These are phyloP conservation scores for Pisolithus albus DNA, from an alignment of 768 basidiomycete species.

Conservation along the genomic window DNA sequence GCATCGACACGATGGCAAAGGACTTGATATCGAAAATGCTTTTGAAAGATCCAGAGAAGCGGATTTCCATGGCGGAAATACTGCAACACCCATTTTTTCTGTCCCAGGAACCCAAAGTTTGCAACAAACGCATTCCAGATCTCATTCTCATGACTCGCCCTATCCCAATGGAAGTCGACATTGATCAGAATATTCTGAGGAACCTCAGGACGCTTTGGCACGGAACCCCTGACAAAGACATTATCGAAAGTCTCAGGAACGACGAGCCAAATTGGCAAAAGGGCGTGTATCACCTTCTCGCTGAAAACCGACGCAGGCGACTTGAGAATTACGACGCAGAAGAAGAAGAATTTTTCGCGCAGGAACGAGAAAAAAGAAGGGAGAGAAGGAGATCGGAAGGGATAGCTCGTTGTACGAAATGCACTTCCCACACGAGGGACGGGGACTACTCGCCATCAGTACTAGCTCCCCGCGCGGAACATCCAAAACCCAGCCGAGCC, in stretches of 20 bases:
- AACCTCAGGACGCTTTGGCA: constrained; percentile 94
- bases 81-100: constrained; percentile 74
- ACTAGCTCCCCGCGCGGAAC: constrained; percentile 48
- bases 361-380: constrained; percentile 31
- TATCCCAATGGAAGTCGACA: constrained; percentile 50
- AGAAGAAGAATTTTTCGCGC: constrained; percentile 36
- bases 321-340: constrained; percentile 72
- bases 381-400: constrained; percentile 29
- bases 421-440: constrained; percentile 22
- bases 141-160: constrained; percentile 67
- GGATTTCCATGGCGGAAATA: constrained; percentile 82
- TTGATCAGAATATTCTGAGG: constrained; percentile 85
- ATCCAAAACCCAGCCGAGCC: constrained; percentile 60
- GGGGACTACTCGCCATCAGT: constrained; percentile 27
- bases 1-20: constrained; percentile 62
- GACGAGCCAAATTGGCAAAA: constrained; percentile 86
- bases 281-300: constrained; percentile 87
- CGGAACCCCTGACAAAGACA: constrained; percentile 64
- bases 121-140: constrained; percentile 42
- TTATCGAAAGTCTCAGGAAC: constrained; percentile 61
- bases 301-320: constrained; percentile 71
- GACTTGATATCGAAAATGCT: constrained; percentile 81
- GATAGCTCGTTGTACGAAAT: constrained; percentile 12
- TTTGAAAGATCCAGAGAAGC: constrained; percentile 58
- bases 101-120: constrained; percentile 42